Evolutionary conservation across 495 filamentous ascomycete species (phyloP), one percentile per base, ranked within the genome.

Genomic region (Penicillium steckii): DNA sequence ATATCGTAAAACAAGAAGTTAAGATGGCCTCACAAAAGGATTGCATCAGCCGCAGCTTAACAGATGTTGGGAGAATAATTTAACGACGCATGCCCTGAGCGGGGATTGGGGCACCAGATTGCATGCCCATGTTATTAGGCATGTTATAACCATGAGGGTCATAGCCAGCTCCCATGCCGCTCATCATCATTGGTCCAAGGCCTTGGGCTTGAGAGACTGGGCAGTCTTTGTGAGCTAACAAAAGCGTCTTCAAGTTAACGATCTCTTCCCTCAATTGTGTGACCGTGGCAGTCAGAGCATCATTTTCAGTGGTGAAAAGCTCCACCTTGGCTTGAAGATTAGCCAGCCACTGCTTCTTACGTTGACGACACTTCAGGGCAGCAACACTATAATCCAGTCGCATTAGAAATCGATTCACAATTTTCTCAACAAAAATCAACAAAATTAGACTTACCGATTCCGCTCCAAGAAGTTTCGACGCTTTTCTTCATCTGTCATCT

Each of bases 401-500:
- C n/a, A n/a, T n/a, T n/a, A n/a, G n/a, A n/a, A n/a, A n/a, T n/a
- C n/a, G n/a, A n/a, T n/a, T n/a, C n/a, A n/a, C n/a, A n/a, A n/a
- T n/a, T n/a, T n/a, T n/a, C n/a, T n/a, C n/a, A n/a, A n/a, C n/a
- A n/a, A n/a, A n/a, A n/a, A n/a, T n/a, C n/a, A n/a, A n/a, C n/a
- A n/a, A 19, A 12, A 2, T 8, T 10, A 22, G 41, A n/a, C 89
- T 61, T 83, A 97, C 94, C 94, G 81, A 68, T 98, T 98, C 26
- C 94, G 79, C 60, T 98, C 94, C 8, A 98, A 76, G 71, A 98
- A 98, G 62, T 98, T 98, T 75, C 94, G 96, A 32, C 94, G 75
- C 78, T 98, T 98, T 72, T 98, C 94, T 65, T 97, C 94, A 57
- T 98, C 94, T 10, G 94, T 97, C 95, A 97, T 97, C 75, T 97